Base-by-base conservation (phyloP, 352 stramenopile species). In the Globisporangium heterothallicum region DNA sequence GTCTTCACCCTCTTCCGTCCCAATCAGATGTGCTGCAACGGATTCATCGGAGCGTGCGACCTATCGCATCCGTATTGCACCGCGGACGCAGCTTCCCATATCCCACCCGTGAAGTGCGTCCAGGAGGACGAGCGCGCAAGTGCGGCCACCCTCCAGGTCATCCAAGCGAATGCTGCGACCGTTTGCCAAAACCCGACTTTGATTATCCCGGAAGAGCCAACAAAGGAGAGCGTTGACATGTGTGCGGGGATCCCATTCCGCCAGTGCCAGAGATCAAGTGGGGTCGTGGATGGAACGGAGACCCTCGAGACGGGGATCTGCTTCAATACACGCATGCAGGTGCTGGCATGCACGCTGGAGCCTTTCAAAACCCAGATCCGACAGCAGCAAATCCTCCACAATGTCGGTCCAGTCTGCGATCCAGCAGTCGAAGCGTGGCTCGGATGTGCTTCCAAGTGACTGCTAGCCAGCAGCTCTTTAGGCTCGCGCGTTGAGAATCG, bases 11-110 rank as follows among this genome's bases (percentile, higher is more conserved):
- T 13, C 40, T 56, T 26, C 65, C 4, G 50, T 56, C 42, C 53
- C 54, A 30, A 52, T 58, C 0, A 58, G 36, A 8, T 63, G 42
- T 76, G 67, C 36, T 72, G 67, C 48, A 70, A 72, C 53, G 67
- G 61, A 0, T 74, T 74, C 24, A 40, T 63, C 14, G 58, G 53
- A 0, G 2, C 43, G 5, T 74, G 61, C 12, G 24, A 73, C 25
- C 38, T 61, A 5, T 40, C 18, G 2, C 44, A 50, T 14, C 44
- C 27, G 6, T 50, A 36, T 32, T 50, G 44, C 9, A 25, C 27
- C 4, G n/a, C 44, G 13, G 19, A 9, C n/a, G 26, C 25, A 3
- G 3, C 9, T 2, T 18, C 18, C 3, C 14, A 24, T 27, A 38
- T 49, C 27, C 7, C 26, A 4, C 6, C 18, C 6, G 1, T 56